A percentile compares a stretch with the other conserved stretches of the same genome.
Evolutionary conservation across 2,329 filamentous ascomycete genomes (phyloP).

Genomic region (Fusarium irregulare): DNA sequence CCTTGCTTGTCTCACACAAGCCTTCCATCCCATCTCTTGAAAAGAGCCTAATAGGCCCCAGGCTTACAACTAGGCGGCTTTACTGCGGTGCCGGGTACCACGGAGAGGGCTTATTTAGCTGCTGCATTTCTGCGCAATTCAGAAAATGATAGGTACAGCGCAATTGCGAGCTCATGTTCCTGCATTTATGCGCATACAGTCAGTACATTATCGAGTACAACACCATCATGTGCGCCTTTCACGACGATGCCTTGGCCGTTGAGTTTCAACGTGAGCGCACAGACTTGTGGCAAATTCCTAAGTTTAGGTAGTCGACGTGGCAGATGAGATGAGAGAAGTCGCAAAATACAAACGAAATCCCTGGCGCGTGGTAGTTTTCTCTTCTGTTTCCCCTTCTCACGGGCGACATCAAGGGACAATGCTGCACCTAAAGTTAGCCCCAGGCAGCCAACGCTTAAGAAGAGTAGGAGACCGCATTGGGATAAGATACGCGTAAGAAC

Average conservation of each 20-base stretch:
- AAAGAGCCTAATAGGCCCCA: not conserved
- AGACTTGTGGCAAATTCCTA: conserved; percentile 1
- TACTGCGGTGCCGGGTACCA: not conserved
- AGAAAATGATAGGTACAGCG: not conserved
- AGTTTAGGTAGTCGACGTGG: not conserved
- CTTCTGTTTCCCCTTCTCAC: not conserved
- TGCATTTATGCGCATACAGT: not conserved
- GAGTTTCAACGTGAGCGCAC: not conserved
- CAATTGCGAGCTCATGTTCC: not conserved
- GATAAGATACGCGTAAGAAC: not conserved
- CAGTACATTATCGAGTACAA: not conserved
- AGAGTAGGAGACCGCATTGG: not conserved
- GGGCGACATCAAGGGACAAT: not conserved
- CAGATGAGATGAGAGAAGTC: not conserved
- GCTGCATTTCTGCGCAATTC: not conserved
- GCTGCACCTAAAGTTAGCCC: not conserved
- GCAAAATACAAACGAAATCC: not conserved
- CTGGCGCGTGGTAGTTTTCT: not conserved
- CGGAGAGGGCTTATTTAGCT: not conserved
- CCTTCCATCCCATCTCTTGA: not conserved
- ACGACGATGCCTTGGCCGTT: not conserved
- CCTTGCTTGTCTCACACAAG: not conserved
- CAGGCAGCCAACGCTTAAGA: not conserved
- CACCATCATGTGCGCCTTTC: not conserved
- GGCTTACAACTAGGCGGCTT: not conserved